These are phyloP conservation scores for Microcera coccophila DNA, from an alignment of 2,329 filamentous ascomycete genomes.

Conservation along the genomic window DNA sequence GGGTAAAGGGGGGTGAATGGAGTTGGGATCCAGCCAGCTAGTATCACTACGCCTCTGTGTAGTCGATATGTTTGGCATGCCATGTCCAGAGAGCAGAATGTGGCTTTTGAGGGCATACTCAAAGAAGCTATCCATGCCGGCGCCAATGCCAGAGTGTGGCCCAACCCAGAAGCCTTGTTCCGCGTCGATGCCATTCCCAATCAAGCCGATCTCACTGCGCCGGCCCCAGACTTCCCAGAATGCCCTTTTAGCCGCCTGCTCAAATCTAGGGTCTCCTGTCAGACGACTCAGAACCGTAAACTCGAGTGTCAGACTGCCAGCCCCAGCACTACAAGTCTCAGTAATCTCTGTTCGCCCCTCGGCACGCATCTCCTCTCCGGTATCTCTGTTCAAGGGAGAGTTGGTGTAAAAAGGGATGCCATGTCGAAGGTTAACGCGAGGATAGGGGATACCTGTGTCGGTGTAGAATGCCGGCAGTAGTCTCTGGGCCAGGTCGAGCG, in stretches of 20 bases:
- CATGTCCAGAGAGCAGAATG: constrained; percentile 78
- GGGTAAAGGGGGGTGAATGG: constrained; percentile 56
- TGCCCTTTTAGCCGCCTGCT: constrained; percentile 81
- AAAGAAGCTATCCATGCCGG: constrained; percentile 96
- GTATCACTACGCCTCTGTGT: constrained; percentile 40
- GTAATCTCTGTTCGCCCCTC: constrained; percentile 65
- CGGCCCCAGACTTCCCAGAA: constrained; percentile 97
- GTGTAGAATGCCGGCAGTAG: constrained; percentile 91
- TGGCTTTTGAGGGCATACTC: constrained; percentile 96
- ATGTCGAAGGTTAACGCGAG: constrained; percentile 83
- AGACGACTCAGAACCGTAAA: constrained; percentile 87
- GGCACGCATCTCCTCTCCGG: constrained; percentile 28
- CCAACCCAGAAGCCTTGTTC: constrained; percentile 88
- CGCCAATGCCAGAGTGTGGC: constrained; percentile 87
- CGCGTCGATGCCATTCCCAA: constrained; percentile 88
- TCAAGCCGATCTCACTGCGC: constrained; percentile 77
- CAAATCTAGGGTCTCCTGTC: constrained; percentile 82
- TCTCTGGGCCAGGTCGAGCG: constrained; percentile 76
- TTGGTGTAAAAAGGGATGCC: constrained; percentile 92
- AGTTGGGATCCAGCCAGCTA: constrained; percentile 60
- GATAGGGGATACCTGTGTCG: constrained; percentile 86
- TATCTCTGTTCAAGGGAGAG: constrained; percentile 67
- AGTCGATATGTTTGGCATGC: constrained; percentile 46
- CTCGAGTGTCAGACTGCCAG: constrained; percentile 91
- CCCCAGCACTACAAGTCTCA: constrained; percentile 93